Conservation (phyloP, 2,329 filamentous ascomycete species). For the Chalaropsis ovoidea region DNA sequence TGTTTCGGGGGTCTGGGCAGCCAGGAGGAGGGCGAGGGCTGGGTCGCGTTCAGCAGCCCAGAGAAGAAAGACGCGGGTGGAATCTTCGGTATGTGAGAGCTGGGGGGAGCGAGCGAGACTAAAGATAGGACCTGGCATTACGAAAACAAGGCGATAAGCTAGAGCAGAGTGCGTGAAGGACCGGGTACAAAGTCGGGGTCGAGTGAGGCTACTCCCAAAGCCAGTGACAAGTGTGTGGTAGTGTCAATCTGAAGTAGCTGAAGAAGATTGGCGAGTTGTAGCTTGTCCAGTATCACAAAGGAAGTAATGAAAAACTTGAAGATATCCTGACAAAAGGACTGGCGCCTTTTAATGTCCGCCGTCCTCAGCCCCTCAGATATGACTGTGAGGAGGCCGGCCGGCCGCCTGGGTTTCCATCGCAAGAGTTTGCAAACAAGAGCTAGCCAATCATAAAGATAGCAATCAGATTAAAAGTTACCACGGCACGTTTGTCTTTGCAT, state of each 20-base stretch:
- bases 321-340: too few relatives aligned
- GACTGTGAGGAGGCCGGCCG: not conserved
- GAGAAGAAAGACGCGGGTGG: not conserved
- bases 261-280: not conserved
- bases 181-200: not conserved
- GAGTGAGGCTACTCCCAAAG: not conserved
- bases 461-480: not conserved
- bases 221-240: not conserved
- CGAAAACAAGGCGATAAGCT: not conserved
- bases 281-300: not conserved
- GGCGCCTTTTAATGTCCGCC: too few relatives aligned
- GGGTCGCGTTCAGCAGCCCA: not conserved
- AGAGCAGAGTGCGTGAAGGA: too few relatives aligned
- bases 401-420: not conserved
- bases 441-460: not conserved
- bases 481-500: too few relatives aligned
- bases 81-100: not conserved
- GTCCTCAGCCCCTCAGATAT: not conserved
- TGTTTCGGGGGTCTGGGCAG: not conserved
- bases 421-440: not conserved
- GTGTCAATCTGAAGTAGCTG: not conserved
- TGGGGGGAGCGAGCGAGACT: not conserved
- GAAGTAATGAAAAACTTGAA: not conserved
- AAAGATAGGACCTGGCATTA: not conserved
- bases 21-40: not conserved